These are phyloP conservation scores for Aspergillus sp. DNA, from an alignment of 2,329 filamentous ascomycete species.

Conservation along the genomic window DNA sequence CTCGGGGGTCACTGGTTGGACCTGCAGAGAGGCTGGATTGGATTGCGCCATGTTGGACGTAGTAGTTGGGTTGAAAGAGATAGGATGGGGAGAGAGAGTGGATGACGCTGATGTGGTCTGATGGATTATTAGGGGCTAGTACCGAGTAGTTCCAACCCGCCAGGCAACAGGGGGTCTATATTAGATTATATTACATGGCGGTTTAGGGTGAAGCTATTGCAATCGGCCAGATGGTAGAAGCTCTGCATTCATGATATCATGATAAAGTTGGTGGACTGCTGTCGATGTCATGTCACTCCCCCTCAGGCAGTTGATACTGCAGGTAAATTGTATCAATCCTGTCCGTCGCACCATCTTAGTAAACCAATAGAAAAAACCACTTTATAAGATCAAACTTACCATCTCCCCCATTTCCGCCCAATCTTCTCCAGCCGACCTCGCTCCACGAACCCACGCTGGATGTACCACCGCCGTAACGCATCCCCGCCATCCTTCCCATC, in stretches of 20 bases:
- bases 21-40: neutral
- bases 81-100: neutral
- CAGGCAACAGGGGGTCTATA: no score
- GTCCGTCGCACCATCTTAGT: neutral
- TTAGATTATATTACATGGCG: no score
- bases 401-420: constrained; percentile 37
- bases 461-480: constrained; percentile 37
- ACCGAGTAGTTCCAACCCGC: no score
- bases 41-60: neutral
- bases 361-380: no score
- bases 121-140: no score
- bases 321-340: neutral
- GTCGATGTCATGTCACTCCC: no score
- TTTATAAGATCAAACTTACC: constrained; percentile 20
- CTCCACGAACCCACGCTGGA: constrained; percentile 39
- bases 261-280: no score
- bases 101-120: no score
- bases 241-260: no score
- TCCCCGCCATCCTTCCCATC: constrained; percentile 30
- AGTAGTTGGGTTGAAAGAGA: neutral
- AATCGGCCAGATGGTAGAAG: no score
- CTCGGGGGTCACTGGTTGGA: constrained; percentile 18
- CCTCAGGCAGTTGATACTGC: neutral
- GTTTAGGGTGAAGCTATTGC: no score
- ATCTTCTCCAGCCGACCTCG: constrained; percentile 38